Evolutionary conservation across 179 eudicot genomes (phyloP), one percentile per base, ranked within the genome.

Genomic region (Spinacia oleracea): DNA sequence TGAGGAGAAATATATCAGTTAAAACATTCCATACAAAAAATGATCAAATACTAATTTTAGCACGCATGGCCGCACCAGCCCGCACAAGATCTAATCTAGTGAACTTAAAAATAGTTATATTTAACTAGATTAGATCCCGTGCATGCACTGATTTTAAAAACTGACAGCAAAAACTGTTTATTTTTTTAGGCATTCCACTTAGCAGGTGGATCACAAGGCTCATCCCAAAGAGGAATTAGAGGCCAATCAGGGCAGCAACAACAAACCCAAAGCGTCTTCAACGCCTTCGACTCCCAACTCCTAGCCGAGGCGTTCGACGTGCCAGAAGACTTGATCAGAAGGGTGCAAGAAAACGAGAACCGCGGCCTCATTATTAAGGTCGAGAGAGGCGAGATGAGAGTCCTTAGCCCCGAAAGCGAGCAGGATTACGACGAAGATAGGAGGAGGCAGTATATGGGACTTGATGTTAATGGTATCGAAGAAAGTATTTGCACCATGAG

Each of bases 291-390:
- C 79, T 18, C 80, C 5, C 81, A 87, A 70, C 77, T 90, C 2
- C 1, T 93, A 78, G 91, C 94, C 0, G 91, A 93, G 81, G 90
- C 91, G 0, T 84, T 79, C 68, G 75, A 83, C 2, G 84, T 89
- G 2, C 78, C 85, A 0, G 59, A 23, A 6, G 88, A 91, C 11
- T 50, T 86, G 29, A 74, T 90, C n/a, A 66, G 76, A 82, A 87
- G 45, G 76, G 78, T 92, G 86, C 93, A 89, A n/a, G 79, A 68
- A n/a, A 51, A 80, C 1, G 69, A 87, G 15, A 85, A 87, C 20
- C 78, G 88, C 5, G 87, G 87, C 23, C 78, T 85, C 42, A 90
- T 87, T 5, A 85, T 92, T 16, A 82, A 78, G 16, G 96, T 78
- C 35, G 84, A 89, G 68, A 80, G 60, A 16, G 86, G 77, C 1